Conservation (phyloP, 306 rosid species). For the Prunus mira region DNA sequence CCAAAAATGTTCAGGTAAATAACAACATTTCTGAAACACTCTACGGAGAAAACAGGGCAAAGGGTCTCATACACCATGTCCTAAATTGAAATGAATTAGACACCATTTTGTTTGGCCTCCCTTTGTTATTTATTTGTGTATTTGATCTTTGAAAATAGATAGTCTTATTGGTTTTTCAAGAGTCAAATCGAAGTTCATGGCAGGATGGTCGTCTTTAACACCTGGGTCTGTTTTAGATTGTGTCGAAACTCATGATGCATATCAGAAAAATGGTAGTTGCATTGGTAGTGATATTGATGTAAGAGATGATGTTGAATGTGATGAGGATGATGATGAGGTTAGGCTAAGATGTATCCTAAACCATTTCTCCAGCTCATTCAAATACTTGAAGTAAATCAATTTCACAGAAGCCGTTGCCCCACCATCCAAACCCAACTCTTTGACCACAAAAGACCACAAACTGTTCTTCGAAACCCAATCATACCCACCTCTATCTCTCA, state of each 20-base stretch:
- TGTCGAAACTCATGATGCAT: constrained; percentile 30
- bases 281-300: constrained; percentile 10
- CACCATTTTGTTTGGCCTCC: neutral
- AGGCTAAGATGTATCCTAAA: constrained; percentile 24
- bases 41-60: constrained; percentile 15
- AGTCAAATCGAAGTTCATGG: constrained; percentile 57
- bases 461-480: too few species aligned
- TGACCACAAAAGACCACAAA: too few species aligned
- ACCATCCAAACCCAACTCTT: too few species aligned
- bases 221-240: constrained; percentile 52
- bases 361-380: too few species aligned
- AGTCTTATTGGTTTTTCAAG: constrained; percentile 6
- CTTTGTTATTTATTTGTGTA: neutral
- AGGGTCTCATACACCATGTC: constrained; percentile 20
- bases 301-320: constrained; percentile 14
- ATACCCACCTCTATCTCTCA: too few species aligned
- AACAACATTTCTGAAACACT: constrained; percentile 1
- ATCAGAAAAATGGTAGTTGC: constrained; percentile 29
- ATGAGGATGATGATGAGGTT: constrained; percentile 23
- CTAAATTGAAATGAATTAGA: neutral
- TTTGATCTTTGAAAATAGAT: constrained; percentile 9
- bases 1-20: constrained; percentile 34
- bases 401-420: too few species aligned
- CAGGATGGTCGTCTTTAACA: constrained; percentile 48
- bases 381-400: too few species aligned